These are phyloP conservation scores for Lipomyces sp. DNA, from an alignment of 805 yeast genomes.

Conservation along the genomic window DNA sequence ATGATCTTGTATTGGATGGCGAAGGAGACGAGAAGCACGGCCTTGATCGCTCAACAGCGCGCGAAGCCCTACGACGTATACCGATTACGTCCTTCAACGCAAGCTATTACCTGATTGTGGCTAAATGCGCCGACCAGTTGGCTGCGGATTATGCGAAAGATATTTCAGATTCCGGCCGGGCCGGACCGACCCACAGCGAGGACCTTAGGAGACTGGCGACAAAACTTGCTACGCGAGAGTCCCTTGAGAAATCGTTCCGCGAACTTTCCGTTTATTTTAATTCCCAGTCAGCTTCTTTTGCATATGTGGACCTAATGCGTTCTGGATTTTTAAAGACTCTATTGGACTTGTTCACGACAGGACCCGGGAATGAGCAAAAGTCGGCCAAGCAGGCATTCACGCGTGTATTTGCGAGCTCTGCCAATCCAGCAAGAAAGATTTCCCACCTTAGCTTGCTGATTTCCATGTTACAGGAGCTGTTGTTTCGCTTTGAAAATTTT, in stretches of 20 bases:
- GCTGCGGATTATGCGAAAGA: slow-evolving; percentile 12
- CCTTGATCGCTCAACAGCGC: too few relatives aligned
- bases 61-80: too few relatives aligned
- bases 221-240: background rate
- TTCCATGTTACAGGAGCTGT: slow-evolving; percentile 62
- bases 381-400: slow-evolving; percentile 43
- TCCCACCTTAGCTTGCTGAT: slow-evolving; percentile 49
- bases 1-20: slow-evolving; percentile 13
- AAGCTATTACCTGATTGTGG: background rate
- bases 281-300: slow-evolving; percentile 39
- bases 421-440: slow-evolving; percentile 29
- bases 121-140: slow-evolving; percentile 7
- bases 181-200: slow-evolving; percentile 27
- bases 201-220: background rate
- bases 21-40: too few relatives aligned
- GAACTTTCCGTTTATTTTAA: slow-evolving; percentile 35
- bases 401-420: slow-evolving; percentile 33
- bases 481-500: slow-evolving; percentile 71
- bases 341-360: slow-evolving; percentile 30
- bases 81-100: too few relatives aligned
- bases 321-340: slow-evolving; percentile 59
- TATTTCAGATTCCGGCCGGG: slow-evolving; percentile 19
- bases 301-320: slow-evolving; percentile 71
- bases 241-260: slow-evolving; percentile 40
- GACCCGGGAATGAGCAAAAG: slow-evolving; percentile 1